Base-by-base conservation (phyloP, 2,329 filamentous ascomycete species). In the Sclerotinia borealis region DNA sequence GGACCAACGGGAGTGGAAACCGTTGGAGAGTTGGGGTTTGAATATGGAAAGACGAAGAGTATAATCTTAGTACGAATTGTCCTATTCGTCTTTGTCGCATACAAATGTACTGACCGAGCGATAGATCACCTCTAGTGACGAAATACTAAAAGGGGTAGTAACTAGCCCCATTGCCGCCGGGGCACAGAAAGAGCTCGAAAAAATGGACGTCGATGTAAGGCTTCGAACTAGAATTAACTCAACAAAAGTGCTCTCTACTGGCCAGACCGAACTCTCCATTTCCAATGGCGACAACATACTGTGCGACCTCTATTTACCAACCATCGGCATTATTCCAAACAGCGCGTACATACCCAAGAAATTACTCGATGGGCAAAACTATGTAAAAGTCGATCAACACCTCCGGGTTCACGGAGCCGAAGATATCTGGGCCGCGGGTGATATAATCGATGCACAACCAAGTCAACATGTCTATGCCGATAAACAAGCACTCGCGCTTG, bases 221-320 rank as follows among this genome's bases (percentile, higher is more conserved):
- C 76, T 75, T 47, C 72, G 75, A 50, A 76, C 79, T 1, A 76
- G 77, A 49, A 80, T 84, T 19, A 70, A 72, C 2, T 70, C 69
- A 2, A 68, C 76, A 22, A 69, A 69, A n/a, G 67, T 70, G 3
- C 68, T 76, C 45, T 67, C 72, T 1, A 76, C 78, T 64, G 81
- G 79, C 63, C 79, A 79, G 72, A 82, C 79, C 3, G 77, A 81
- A 69, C 75, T 86, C 25, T 71, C 71, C 43, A 76, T 86, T 9
- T 74, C 75, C 39, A 75, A 74, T 64, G 81, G 81, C 66, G 77
- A 79, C 66, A 80, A 73, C 56, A 69, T 85, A 64, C 67, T 74
- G 9, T 83, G 83, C 2, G 84, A 87, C 68, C 65, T 83, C n/a
- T 84, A 84, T 72, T 75, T 87, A 29, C 79, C 83, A 7, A 83